Evolutionary conservation across 148 eudicot genomes (phyloP), one percentile per base, ranked within the genome.

Genomic region (Drosera capensis): DNA sequence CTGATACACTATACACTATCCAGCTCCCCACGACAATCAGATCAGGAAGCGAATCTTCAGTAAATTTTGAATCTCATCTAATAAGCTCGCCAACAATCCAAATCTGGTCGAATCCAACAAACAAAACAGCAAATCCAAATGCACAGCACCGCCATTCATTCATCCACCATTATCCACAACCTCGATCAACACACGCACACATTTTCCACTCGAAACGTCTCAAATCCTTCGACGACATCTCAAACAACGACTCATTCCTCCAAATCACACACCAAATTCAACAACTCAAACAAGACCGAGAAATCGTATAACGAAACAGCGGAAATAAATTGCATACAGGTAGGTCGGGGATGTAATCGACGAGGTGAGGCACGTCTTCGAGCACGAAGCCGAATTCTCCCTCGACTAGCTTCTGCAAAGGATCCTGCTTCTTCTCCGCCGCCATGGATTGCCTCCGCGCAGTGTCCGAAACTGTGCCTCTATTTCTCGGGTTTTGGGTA

Each of bases 321-420:
- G 25, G 8, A 14, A 47, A 50, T 40, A 52, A 46, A 7, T 7
- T 23, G 39, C 70, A 3, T 63, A 74, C 80, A 42, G 67, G 58
- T 43, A 71, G 71, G 45, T 64, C 22, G 15, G 60, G 58, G 39
- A 71, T 67, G 53, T 75, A 71, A 55, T 75, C 81, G 15, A 55
- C 36, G 21, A 75, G 61, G 47, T 75, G 81, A 29, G 81, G 81
- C 31, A 75, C 73, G 48, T 75, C 81, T 51, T 75, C 73, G 2
- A 75, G 77, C 12, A 64, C 49, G 44, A 57, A 75, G 20, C 77
- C 81, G 30, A 28, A 38, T 6, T 64, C 81, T n/a, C 77, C 81
- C 23, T 23, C 22, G 25, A 63, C 56, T 16, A 67, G 45, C 55
- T 70, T 74, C 84, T 26, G 26, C 45, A 43, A 38, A 38, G 25